Evolutionary conservation across 1,139 yeast genomes (phyloP).

Genomic region (Saccharomyces hybrid): DNA sequence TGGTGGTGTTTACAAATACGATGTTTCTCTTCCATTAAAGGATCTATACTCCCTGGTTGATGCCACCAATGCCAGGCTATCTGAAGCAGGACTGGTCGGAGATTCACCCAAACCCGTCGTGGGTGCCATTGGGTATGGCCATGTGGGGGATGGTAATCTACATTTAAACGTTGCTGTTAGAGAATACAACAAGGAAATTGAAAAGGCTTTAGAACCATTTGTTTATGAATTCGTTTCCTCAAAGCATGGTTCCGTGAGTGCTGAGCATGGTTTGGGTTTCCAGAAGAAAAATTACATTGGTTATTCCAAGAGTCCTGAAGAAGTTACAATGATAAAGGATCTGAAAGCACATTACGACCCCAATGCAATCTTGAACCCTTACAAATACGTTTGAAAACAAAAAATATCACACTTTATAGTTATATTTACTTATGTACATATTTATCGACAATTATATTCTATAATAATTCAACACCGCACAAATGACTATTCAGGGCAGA

Average conservation of each 20-base stretch:
- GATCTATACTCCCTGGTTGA: slow-evolving; percentile 74
- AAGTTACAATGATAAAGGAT: slow-evolving; percentile 63
- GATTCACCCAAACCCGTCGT: slow-evolving; percentile 61
- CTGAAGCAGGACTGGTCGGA: slow-evolving; percentile 51
- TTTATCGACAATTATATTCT: neutral
- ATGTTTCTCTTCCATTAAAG: slow-evolving; percentile 76
- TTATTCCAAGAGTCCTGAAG: slow-evolving; percentile 60
- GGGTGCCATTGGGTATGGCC: slow-evolving; percentile 88
- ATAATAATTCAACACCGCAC: neutral
- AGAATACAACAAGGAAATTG: slow-evolving; percentile 67
- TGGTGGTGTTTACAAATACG: slow-evolving; percentile 96
- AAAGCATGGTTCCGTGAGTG: slow-evolving; percentile 78
- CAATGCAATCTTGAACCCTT: slow-evolving; percentile 82
- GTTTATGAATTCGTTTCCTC: slow-evolving; percentile 83
- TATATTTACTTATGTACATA: neutral
- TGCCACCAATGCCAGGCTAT: slow-evolving; percentile 54
- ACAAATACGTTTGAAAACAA: slow-evolving; percentile 51
- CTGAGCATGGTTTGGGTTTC: slow-evolving; percentile 94
- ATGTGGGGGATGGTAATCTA: slow-evolving; percentile 90
- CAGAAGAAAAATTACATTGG: slow-evolving; percentile 82
- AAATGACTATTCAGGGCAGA: slow-evolving; percentile 9
- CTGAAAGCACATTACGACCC: slow-evolving; percentile 82
- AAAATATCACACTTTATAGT: neutral
- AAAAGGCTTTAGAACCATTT: slow-evolving; percentile 76
- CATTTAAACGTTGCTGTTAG: slow-evolving; percentile 90